Percentiles rank a stretch among this genome's conserved stretches.
Evolutionary conservation across 306 rosid genomes (phyloP).

Genomic region (Rosa multiflora): DNA sequence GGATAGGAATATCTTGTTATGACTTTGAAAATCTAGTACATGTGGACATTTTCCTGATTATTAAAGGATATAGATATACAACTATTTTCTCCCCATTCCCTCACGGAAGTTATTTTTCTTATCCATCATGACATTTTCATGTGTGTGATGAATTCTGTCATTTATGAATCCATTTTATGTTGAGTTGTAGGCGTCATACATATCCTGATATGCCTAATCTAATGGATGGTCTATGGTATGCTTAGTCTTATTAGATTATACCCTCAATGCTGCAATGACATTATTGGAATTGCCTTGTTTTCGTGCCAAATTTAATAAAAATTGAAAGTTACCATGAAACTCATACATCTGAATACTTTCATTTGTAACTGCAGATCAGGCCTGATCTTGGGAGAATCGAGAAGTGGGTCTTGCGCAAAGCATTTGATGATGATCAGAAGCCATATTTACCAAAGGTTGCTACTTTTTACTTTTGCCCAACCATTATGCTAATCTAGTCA

Average conservation of each 20-base stretch:
- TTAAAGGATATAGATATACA: background rate
- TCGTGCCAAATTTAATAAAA: background rate
- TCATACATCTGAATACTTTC: conserved; percentile 15
- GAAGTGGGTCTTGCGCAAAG: conserved; percentile 97
- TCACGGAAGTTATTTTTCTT: background rate
- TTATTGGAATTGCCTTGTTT: background rate
- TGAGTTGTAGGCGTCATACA: background rate
- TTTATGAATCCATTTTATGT: background rate
- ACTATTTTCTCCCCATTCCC: background rate
- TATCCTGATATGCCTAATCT: background rate
- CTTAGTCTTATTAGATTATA: conserved; percentile 6
- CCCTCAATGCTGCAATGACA: background rate
- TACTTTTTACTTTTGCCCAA: conserved; percentile 18
- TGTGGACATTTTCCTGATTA: background rate
- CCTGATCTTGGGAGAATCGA: conserved; percentile 88
- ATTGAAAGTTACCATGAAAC: background rate
- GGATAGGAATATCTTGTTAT: background rate
- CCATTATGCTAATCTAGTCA: background rate
- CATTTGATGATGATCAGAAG: conserved; percentile 80
- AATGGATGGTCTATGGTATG: background rate
- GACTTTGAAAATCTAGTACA: background rate
- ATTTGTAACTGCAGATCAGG: conserved; percentile 57
- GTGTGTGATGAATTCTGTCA: background rate
- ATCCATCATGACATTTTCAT: background rate
- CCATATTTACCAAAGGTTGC: conserved; percentile 95